Evolutionary conservation across 164 flowering plant genomes (phyloP).

Genomic region (Dillenia suffruticosa): DNA sequence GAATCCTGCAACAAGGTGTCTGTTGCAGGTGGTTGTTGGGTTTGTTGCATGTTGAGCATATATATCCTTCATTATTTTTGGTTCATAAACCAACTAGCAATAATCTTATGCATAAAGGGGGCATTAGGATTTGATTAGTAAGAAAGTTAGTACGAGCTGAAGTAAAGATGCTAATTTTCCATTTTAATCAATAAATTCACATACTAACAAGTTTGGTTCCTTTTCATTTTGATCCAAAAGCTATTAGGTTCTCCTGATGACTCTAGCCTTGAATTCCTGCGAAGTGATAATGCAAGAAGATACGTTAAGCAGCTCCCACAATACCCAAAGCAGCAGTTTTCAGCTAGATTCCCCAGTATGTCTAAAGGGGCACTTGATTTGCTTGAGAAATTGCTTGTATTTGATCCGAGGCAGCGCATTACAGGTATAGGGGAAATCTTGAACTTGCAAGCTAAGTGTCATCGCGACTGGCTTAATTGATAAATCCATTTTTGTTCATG

Average conservation of each 20-base stretch:
- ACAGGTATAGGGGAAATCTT: conserved; percentile 49
- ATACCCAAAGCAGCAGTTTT: conserved; percentile 20
- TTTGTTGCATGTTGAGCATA: too few relatives aligned
- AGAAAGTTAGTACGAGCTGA: too few relatives aligned
- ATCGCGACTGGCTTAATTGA: not conserved
- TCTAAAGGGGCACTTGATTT: conserved; percentile 72
- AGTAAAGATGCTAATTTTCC: too few relatives aligned
- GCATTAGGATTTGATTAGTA: too few relatives aligned
- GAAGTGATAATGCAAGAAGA: conserved; percentile 46
- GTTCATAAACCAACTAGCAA: too few relatives aligned
- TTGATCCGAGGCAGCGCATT: conserved; percentile 84
- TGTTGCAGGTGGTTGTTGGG: too few relatives aligned
- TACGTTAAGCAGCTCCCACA: conserved; percentile 41
- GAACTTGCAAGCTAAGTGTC: not conserved
- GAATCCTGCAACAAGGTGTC: too few relatives aligned
- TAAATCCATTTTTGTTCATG: not conserved
- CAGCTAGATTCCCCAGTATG: conserved; percentile 57
- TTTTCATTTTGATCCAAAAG: conserved; percentile 21
- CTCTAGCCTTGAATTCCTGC: conserved; percentile 44
- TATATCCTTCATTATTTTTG: too few relatives aligned
- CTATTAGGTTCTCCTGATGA: conserved; percentile 54
- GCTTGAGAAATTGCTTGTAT: conserved; percentile 91
- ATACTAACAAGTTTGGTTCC: not conserved
- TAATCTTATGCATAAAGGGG: too few relatives aligned
- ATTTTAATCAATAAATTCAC: too few relatives aligned